A percentile compares a stretch with the other conserved stretches of the same genome.
phyloP scores from a whole-genome alignment of 768 basidiomycete species.

The Phanerochaete carnosa region DNA sequence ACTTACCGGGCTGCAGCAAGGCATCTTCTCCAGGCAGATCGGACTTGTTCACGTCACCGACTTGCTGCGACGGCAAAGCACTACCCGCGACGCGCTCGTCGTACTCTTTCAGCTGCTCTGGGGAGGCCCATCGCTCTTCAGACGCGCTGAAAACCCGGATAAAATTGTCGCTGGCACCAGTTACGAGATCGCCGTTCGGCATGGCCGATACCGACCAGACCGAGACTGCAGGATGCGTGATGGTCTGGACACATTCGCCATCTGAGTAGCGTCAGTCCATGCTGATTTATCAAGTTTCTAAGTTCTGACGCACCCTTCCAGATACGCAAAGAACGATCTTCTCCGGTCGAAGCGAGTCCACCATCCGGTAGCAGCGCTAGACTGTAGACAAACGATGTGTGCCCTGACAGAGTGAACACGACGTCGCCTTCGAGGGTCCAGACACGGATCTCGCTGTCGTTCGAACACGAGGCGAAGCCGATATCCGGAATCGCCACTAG shows the following conservation, averaged over 20 bases:
- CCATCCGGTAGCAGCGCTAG: conserved; percentile 79
- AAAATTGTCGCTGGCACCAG: conserved; percentile 84
- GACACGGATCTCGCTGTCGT: conserved; percentile 92
- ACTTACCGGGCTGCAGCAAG: conserved; percentile 63
- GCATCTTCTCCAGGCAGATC: conserved; percentile 89
- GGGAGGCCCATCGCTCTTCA: conserved; percentile 70
- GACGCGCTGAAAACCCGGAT: conserved; percentile 82
- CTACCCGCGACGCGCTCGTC: conserved; percentile 77
- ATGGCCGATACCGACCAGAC: conserved; percentile 91
- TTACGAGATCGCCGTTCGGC: conserved; percentile 90
- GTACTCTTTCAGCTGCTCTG: conserved; percentile 60
- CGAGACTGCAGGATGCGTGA: conserved; percentile 94
- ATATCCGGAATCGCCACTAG: conserved; percentile 77
- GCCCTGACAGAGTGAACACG: conserved; percentile 81
- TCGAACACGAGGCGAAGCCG: conserved; percentile 93
- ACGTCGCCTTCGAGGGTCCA: conserved; percentile 85
- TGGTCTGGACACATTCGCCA: conserved; percentile 83
- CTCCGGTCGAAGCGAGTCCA: conserved; percentile 85
- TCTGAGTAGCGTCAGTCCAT: conserved; percentile 40
- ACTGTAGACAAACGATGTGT: conserved; percentile 96
- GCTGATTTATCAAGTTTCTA: no score
- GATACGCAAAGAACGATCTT: conserved; percentile 88
- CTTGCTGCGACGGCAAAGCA: conserved; percentile 78
- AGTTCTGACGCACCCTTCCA: conserved; percentile 68
- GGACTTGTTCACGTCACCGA: conserved; percentile 90